Evolutionary conservation across 1,284 basidiomycete species (phyloP), one percentile per base, ranked within the genome.

Genomic region (Heliocybe sulcata): DNA sequence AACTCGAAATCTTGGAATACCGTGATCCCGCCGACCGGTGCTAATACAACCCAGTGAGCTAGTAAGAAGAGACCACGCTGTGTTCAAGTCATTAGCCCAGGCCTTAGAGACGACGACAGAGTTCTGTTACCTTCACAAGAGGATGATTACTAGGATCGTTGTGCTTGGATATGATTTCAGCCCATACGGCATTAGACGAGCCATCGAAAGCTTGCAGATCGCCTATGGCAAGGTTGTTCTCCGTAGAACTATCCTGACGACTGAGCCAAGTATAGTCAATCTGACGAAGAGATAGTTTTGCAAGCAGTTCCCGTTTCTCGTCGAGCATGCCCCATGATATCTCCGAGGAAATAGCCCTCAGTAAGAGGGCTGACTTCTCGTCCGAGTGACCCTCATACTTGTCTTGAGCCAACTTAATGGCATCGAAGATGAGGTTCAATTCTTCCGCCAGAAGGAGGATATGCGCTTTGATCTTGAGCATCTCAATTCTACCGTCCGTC

Each of bases 271-370:
- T 83, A 68, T 90, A 95, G 60, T 90, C 77, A 60, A 90, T 89
- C 56, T 85, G 80, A 52, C 85, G 82, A 54, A 97, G 81, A 16
- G 90, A 87, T 50, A 98, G 77, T 70, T 98, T 97, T 27, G 93
- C 87, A 1, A 98, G 77, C 29, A 95, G 78, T 52, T 87, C 81
- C 45, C 79, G 79, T 35, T 81, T 71, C 55, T 86, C 79, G 59
- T 92, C 90, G 33, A 97, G 74, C 93, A 99, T 97, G 61, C 83
- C 82, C 94, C 95, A 99, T 0, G 92, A 93, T 52, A 99, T 86
- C 65, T 95, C 90, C 9, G 87, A 83, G 0, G 94, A 93, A 3
- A 85, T 85, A 0, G 92, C 85, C 61, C 92, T 87, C 23, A 98
- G 71, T 42, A 92, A 80, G 35, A 95, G 75, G 1, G 93, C 91